Conservation (phyloP, 2,329 filamentous ascomycete genomes). For the Annulohypoxylon truncatum region DNA sequence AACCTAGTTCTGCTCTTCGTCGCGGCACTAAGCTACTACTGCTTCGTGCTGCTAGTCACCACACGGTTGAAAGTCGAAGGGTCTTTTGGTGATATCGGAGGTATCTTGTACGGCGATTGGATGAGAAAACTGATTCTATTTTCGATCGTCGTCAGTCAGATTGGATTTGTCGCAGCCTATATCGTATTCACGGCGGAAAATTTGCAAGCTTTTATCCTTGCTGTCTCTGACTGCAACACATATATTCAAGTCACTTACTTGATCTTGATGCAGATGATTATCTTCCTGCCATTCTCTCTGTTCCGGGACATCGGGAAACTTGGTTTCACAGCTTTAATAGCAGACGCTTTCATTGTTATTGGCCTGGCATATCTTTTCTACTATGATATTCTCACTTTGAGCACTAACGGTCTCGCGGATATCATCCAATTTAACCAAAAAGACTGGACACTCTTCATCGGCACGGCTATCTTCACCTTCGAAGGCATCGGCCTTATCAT, state of each 20-base stretch:
- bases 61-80: constrained; percentile 87
- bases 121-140: constrained; percentile 88
- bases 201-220: constrained; percentile 91
- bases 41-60: constrained; percentile 92
- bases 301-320: constrained; percentile 98
- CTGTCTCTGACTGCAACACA: constrained; percentile 87
- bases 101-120: constrained; percentile 88
- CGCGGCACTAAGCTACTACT: constrained; percentile 92
- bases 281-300: constrained; percentile 93
- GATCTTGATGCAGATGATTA: constrained; percentile 93
- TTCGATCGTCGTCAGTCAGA: constrained; percentile 94
- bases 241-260: constrained; percentile 88
- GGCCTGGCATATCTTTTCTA: constrained; percentile 95
- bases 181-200: constrained; percentile 98
- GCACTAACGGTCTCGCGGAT: constrained; percentile 80
- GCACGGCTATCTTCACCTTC: constrained; percentile 98
- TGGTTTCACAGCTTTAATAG: constrained; percentile 91
- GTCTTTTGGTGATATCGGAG: constrained; percentile 98
- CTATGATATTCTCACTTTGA: constrained; percentile 89
- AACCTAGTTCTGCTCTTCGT: constrained; percentile 89
- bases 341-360: constrained; percentile 92
- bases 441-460: constrained; percentile 97
- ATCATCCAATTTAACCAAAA: constrained; percentile 90
- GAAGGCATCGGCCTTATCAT: constrained; percentile 98
- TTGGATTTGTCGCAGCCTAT: constrained; percentile 94